Conservation (phyloP, 2,329 filamentous ascomycete genomes). For the Phyllachora maydis region DNA sequence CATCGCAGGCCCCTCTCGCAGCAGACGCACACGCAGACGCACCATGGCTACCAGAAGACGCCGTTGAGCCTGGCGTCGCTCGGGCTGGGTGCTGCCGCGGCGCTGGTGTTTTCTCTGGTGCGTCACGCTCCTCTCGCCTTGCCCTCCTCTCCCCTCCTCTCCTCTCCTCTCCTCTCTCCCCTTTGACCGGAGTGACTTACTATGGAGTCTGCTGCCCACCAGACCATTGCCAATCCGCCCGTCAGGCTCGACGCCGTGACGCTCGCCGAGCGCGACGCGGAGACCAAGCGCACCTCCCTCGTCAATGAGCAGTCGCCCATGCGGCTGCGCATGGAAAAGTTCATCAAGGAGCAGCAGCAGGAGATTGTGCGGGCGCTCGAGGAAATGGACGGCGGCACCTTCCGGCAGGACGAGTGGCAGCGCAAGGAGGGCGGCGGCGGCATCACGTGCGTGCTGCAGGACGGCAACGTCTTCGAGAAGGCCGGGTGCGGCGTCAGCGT, state of each 20-base stretch:
- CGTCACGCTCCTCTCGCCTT: too few species aligned
- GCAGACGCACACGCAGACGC: too few species aligned
- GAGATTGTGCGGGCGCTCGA: conserved; percentile 72
- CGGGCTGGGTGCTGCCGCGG: too few species aligned
- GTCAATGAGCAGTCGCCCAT: conserved; percentile 70
- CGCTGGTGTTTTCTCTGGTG: too few species aligned
- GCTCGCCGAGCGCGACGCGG: conserved; percentile 69
- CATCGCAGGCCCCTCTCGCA: too few species aligned
- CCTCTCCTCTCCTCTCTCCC: neutral
- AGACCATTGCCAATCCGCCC: conserved; percentile 17
- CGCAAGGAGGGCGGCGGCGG: conserved; percentile 80
- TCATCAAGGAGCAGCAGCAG: conserved; percentile 84
- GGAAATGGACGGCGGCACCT: conserved; percentile 63
- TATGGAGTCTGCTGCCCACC: too few species aligned
- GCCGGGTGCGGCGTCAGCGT: conserved; percentile 88
- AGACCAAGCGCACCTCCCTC: conserved; percentile 58
- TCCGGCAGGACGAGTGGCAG: conserved; percentile 71
- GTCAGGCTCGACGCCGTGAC: conserved; percentile 38
- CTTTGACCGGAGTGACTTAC: too few species aligned
- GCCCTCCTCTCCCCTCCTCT: too few species aligned
- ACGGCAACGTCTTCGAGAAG: conserved; percentile 95
- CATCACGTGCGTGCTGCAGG: conserved; percentile 84
- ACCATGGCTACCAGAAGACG: too few species aligned
- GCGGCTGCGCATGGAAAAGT: conserved; percentile 92
- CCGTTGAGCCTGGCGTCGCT: too few species aligned